Evolutionary conservation across 2,329 filamentous ascomycete genomes (phyloP).

Genomic region (Huntiella savannae): DNA sequence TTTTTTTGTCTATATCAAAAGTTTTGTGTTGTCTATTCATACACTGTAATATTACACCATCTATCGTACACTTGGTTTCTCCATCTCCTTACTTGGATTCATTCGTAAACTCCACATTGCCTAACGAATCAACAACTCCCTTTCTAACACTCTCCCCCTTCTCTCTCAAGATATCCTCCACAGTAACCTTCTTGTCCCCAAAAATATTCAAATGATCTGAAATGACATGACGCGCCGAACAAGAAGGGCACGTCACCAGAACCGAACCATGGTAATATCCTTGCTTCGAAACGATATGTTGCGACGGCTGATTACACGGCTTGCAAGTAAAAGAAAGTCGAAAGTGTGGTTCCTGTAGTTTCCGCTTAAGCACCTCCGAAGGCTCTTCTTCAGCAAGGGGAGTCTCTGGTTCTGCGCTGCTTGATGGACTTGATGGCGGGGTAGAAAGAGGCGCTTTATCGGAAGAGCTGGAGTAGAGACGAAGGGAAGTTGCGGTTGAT

Average conservation of each 20-base stretch:
- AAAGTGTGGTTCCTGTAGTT: conserved; percentile 46
- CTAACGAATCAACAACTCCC: conserved; percentile 52
- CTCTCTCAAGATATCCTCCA: conserved; percentile 60
- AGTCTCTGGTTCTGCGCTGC: conserved; percentile 9
- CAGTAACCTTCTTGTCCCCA: conserved; percentile 46
- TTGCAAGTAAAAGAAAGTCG: conserved; percentile 84
- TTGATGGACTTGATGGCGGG: conserved; percentile 1
- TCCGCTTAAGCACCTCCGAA: conserved; percentile 18
- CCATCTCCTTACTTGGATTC: conserved; percentile 1
- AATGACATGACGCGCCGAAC: conserved; percentile 77
- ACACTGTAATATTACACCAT: background rate
- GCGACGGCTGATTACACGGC: conserved; percentile 61
- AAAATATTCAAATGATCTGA: conserved; percentile 73
- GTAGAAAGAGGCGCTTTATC: conserved; percentile 3
- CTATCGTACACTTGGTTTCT: conserved; percentile 2
- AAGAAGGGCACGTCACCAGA: conserved; percentile 71
- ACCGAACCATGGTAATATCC: conserved; percentile 85
- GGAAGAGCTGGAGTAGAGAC: background rate
- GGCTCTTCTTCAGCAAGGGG: background rate
- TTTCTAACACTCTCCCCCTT: conserved; percentile 57
- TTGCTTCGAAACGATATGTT: conserved; percentile 77
- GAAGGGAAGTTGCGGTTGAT: background rate
- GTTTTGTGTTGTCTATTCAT: background rate
- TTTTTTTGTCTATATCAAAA: background rate
- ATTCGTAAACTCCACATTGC: conserved; percentile 86